Conservation (phyloP, 1,284 basidiomycete species). For the Boletus subluridellus region DNA sequence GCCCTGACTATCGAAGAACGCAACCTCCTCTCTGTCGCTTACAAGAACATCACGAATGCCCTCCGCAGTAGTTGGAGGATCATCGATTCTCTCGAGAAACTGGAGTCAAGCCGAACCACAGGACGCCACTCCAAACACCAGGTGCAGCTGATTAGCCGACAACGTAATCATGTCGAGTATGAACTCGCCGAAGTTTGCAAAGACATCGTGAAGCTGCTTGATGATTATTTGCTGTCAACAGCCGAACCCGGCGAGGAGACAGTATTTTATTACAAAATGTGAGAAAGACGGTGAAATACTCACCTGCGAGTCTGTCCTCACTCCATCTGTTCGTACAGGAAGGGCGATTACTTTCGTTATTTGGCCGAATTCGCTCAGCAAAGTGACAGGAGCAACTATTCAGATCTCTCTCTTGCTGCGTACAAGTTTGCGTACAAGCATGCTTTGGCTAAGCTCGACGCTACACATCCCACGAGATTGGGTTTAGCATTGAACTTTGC, state of each 20-base stretch:
- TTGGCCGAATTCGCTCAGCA: constrained; percentile 59
- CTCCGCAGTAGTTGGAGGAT: constrained; percentile 63
- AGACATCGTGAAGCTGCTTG: constrained; percentile 55
- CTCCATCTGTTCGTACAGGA: constrained; percentile 39
- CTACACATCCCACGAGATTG: constrained; percentile 70
- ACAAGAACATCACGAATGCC: constrained; percentile 63
- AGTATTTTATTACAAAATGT: constrained; percentile 72
- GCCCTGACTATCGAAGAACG: constrained; percentile 61
- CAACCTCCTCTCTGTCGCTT: constrained; percentile 66
- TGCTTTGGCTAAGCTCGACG: constrained; percentile 53
- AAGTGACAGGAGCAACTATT: constrained; percentile 47
- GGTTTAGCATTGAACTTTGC: constrained; percentile 95
- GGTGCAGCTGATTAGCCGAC: constrained; percentile 46
- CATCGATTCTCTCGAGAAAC: constrained; percentile 54
- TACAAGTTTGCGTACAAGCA: constrained; percentile 68
- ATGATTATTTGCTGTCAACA: constrained; percentile 51
- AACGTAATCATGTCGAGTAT: constrained; percentile 53
- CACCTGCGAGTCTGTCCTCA: constrained; percentile 9
- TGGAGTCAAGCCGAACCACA: constrained; percentile 37
- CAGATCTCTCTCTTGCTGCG: constrained; percentile 54
- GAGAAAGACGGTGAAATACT: constrained; percentile 17
- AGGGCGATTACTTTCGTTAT: constrained; percentile 69
- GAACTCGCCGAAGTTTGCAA: constrained; percentile 57
- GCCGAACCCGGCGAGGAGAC: constrained; percentile 59
- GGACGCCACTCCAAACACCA: constrained; percentile 37